Percentiles rank a stretch among this genome's conserved stretches.
Conservation (phyloP, 495 filamentous ascomycete genomes). For the Aspergillus asperescens region DNA sequence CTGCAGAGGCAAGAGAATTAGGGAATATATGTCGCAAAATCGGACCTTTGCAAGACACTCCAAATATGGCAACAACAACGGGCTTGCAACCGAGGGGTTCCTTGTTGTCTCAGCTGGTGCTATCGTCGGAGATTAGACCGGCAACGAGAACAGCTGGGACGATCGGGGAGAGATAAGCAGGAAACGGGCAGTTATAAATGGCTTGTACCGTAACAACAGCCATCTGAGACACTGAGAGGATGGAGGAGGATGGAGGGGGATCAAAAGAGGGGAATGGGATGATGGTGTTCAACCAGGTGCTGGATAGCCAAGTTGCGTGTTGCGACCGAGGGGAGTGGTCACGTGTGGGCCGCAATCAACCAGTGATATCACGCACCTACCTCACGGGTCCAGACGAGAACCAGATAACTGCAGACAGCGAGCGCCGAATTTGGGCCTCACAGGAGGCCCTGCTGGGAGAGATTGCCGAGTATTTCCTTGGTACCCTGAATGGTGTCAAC, state of each 20-base stretch:
- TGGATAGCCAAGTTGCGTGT: conserved; percentile 17
- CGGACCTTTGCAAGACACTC: background rate
- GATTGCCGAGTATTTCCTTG: conserved; percentile 27
- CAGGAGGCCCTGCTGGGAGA: conserved; percentile 25
- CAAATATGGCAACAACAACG: background rate
- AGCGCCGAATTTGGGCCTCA: conserved; percentile 8
- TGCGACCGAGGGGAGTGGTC: conserved; percentile 29
- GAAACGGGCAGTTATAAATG: conserved; percentile 13
- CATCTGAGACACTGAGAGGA: conserved; percentile 14
- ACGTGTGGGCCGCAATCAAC: conserved; percentile 32
- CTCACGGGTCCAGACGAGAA: conserved; percentile 32
- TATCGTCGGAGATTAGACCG: conserved; percentile 24
- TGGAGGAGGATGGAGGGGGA: conserved; percentile 6
- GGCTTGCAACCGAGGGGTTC: background rate
- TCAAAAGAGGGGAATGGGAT: conserved; percentile 10
- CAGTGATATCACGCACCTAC: conserved; percentile 42
- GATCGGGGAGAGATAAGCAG: conserved; percentile 4
- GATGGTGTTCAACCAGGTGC: conserved; percentile 12
- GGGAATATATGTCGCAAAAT: conserved; percentile 1
- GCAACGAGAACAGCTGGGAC: conserved; percentile 11
- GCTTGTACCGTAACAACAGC: background rate
- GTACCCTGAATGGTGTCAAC: conserved; percentile 27
- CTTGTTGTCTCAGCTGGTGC: conserved; percentile 12
- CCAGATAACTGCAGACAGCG: conserved; percentile 17
- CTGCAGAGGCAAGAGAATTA: background rate